A percentile compares a stretch with the other conserved stretches of the same genome.
These are phyloP conservation scores for Cercophora samala DNA, from an alignment of 495 filamentous ascomycete genomes.

Conservation along the genomic window DNA sequence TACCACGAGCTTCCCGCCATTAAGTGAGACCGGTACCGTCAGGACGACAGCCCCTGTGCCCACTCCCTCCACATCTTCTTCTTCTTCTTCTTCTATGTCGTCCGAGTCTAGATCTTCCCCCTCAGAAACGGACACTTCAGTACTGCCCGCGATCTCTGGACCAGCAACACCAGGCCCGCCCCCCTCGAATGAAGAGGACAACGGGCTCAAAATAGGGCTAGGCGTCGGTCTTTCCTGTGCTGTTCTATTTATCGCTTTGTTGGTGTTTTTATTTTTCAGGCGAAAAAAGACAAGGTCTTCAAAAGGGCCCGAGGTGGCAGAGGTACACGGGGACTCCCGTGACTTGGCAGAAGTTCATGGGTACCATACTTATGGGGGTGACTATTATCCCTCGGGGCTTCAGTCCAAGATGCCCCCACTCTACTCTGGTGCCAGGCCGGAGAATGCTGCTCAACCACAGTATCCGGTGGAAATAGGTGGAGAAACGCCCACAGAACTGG, in stretches of 20 bases:
- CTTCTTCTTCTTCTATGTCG: neutral
- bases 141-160: neutral
- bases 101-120: neutral
- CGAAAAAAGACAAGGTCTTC: neutral
- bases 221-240: constrained; percentile 21
- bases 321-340: neutral
- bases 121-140: neutral
- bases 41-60: constrained; percentile 8
- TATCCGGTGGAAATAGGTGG: neutral
- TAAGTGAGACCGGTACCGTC: constrained; percentile 10
- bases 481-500: neutral
- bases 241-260: neutral
- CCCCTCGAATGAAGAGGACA: neutral
- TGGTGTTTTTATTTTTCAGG: constrained; percentile 13
- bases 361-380: neutral
- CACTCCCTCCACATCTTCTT: neutral
- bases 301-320: neutral
- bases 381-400: neutral
- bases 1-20: constrained; percentile 23
- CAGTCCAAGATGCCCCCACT: neutral
- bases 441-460: neutral
- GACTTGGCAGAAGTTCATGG: neutral
- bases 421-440: neutral
- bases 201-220: constrained; percentile 21
- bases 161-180: neutral